Base-by-base conservation (phyloP, 768 basidiomycete genomes). In the Mycena chlorophos region DNA sequence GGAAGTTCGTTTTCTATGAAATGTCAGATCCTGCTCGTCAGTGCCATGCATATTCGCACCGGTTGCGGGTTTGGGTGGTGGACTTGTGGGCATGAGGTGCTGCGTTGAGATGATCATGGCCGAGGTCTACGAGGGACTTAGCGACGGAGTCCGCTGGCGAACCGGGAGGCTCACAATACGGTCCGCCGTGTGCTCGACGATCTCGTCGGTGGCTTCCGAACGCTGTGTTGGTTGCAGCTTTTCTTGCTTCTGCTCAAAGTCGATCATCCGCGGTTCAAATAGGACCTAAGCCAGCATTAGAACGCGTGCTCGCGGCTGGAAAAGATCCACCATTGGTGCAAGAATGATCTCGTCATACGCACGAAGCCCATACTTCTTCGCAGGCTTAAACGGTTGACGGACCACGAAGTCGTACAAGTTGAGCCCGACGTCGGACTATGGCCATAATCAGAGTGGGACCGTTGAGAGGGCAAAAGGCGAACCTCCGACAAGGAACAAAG, bases 321-420 rank as follows among this genome's bases (percentile, higher is more conserved):
- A 23, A 13, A 52, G 20, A 72, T 79, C 60, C 64, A 94, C 97
- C 87, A 96, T 91, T 2, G 96, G 92, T 0, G 95, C 94, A 28
- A 98, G 75, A 56, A 97, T 95, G 49, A 91, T 87, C 71, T 99
- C 97, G 67, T 98, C 96, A 66, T 97, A 98, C 2, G 91, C 88
- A 25, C 94, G 85, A 40, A 97, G 74, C 25, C 85, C 88, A 68
- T 94, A 98, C 67, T 97, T 97, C 68, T 89, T 83, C 0, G 94
- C 88, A 14, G 85, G 74, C 51, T 83, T 79, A 31, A 84, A 85
- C 4, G 94, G 88, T 50, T 82, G 75, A 31, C 95, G 81, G 14
- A 96, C 89, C 20, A 88, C 82, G 63, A 98, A 94, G 67, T 97
- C 94, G 69, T 93, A 94, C 43, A 93, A 69, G 64, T 94, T 96